Base-by-base conservation (phyloP, 176 grass and related monocot species). In the Phoenix dactylifera region DNA sequence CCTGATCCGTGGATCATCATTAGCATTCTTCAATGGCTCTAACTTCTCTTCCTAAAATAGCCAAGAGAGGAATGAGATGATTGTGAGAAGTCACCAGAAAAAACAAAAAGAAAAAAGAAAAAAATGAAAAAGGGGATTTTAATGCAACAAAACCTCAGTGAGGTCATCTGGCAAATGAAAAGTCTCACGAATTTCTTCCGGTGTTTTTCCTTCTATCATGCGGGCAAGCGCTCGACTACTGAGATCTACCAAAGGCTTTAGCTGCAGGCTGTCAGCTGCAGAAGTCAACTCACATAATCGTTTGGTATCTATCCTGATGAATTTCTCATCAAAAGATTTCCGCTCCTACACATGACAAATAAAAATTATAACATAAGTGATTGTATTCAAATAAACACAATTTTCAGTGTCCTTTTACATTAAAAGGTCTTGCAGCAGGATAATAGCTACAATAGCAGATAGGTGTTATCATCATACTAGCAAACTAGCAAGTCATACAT, bases 11-110 rank as follows among this genome's bases (percentile, higher is more conserved):
- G 88, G 94, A 79, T 99, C 94, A 68, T 93, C 94, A 61, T 93
- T 99, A 76, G 86, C 76, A 81, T 99, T 99, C 64, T 99, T 99
- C 60, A 99, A 71, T 28, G 94, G 94, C 74, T 99, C 94, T 74
- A 99, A 88, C 80, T 99, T 99, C 82, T 99, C 94, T 84, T 99
- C 94, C 94, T 99, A 80, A 52, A 75, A 44, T 44, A 44, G 35
- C 10, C 35, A 12, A 44, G 9, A 59, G 19, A 71, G 57, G 9
- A 59, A 24, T 5, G 9, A 16, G 24, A 49, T 26, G 26, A 19
- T 24, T 76, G 72, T 20, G 85, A 30, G 39, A 58, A 1, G 71
- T 51, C 6, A 62, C 4, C 63, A 54, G 70, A 75, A 84, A 71
- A 51, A 72, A 55, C 18, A n/a, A 52, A 58, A 14, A 66, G 22